phyloP scores from a whole-genome alignment of 768 basidiomycete genomes.

The Boletus vermiculosoides region DNA sequence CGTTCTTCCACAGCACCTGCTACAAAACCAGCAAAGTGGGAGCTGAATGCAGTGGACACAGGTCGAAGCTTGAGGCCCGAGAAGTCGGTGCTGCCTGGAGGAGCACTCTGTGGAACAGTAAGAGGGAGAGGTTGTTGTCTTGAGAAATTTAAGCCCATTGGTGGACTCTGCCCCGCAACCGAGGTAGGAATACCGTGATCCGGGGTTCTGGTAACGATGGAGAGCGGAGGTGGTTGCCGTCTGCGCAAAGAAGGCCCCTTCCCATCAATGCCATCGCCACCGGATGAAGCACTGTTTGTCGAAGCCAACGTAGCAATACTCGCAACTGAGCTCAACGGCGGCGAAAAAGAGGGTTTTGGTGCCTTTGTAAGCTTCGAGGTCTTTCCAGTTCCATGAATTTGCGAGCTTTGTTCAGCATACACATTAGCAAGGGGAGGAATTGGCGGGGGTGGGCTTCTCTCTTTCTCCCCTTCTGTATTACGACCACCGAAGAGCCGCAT shows the following conservation, averaged over 20 bases:
- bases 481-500: conserved; percentile 71
- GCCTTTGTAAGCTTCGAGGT: conserved; percentile 32
- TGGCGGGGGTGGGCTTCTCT: conserved; percentile 49
- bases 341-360: conserved; percentile 44
- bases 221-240: conserved; percentile 30
- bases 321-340: conserved; percentile 28
- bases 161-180: conserved; percentile 9
- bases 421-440: conserved; percentile 50
- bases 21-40: conserved; percentile 56
- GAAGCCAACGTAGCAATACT: conserved; percentile 19
- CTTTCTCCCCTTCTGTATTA: conserved; percentile 30
- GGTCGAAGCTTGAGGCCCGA: conserved; percentile 69
- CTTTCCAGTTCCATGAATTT: conserved; percentile 29
- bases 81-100: conserved; percentile 61
- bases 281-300: conserved; percentile 1
- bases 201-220: conserved; percentile 29
- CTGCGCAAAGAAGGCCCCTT: conserved; percentile 26
- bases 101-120: conserved; percentile 56
- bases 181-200: conserved; percentile 15
- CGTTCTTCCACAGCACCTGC: conserved; percentile 26
- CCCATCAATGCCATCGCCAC: conserved; percentile 17
- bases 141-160: conserved; percentile 13
- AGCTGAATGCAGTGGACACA: conserved; percentile 72
- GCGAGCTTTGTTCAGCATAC: conserved; percentile 28
- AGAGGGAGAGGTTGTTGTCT: conserved; percentile 14